These are phyloP conservation scores for Stemphylium vesicarium DNA, from an alignment of 2,329 filamentous ascomycete species.

Conservation along the genomic window DNA sequence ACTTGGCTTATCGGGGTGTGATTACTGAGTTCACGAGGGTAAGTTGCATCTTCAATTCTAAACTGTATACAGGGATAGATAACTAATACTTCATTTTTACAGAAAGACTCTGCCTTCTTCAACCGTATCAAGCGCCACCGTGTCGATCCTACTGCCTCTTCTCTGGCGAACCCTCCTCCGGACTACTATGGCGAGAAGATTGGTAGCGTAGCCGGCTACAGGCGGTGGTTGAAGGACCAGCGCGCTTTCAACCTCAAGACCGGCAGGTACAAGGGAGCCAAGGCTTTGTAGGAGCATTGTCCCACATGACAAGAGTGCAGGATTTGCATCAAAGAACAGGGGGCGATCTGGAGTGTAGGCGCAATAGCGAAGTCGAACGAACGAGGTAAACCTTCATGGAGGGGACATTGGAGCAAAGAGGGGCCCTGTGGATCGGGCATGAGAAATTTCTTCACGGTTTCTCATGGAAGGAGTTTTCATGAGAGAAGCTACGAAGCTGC, in stretches of 20 bases:
- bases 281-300: neutral
- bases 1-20: constrained; percentile 72
- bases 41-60: constrained; percentile 41
- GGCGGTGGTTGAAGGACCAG: constrained; percentile 97
- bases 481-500: no score
- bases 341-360: neutral
- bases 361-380: no score
- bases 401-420: no score
- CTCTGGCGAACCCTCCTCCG: constrained; percentile 88
- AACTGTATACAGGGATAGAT: neutral
- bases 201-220: constrained; percentile 86
- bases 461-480: no score
- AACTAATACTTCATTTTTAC: constrained; percentile 50
- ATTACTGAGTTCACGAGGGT: constrained; percentile 74
- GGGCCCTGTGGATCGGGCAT: no score
- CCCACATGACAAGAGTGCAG: neutral
- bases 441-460: no score
- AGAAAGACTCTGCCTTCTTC: constrained; percentile 96
- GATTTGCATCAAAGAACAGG: neutral
- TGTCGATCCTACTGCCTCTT: constrained; percentile 88
- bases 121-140: constrained; percentile 88
- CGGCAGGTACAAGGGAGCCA: constrained; percentile 59
- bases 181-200: constrained; percentile 99
- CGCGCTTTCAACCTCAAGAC: constrained; percentile 87
- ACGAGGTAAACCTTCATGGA: no score